A percentile compares a stretch with the other conserved stretches of the same genome.
phyloP scores from a whole-genome alignment of 2,329 filamentous ascomycete species.

The Aureobasidium sp. region DNA sequence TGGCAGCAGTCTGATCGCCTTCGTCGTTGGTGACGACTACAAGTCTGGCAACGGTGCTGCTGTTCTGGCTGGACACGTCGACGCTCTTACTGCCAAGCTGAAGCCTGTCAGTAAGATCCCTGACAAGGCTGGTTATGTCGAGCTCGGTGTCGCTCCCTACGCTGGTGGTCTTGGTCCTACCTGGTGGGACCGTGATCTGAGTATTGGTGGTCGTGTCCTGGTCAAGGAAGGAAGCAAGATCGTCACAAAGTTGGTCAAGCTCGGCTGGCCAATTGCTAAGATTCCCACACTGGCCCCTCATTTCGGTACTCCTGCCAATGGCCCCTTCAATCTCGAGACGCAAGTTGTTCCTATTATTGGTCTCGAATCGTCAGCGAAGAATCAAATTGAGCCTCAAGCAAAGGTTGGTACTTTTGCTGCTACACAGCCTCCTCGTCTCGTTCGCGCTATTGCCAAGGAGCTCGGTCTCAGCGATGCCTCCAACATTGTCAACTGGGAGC shows the following conservation, averaged over 20 bases:
- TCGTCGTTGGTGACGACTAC: constrained; percentile 73
- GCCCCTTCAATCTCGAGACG: constrained; percentile 77
- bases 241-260: constrained; percentile 72
- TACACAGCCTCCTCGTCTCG: constrained; percentile 78
- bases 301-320: constrained; percentile 66
- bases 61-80: constrained; percentile 87
- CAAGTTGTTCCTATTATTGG: constrained; percentile 93
- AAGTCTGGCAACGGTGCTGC: constrained; percentile 77
- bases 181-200: constrained; percentile 95
- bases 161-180: constrained; percentile 80
- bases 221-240: constrained; percentile 78
- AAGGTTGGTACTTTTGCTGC: constrained; percentile 64
- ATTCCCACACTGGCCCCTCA: constrained; percentile 90
- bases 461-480: constrained; percentile 61
- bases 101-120: constrained; percentile 85
- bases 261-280: constrained; percentile 89
- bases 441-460: constrained; percentile 72
- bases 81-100: constrained; percentile 80
- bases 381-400: constrained; percentile 31
- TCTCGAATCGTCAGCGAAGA: constrained; percentile 57
- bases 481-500: constrained; percentile 88
- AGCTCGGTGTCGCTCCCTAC: constrained; percentile 89
- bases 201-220: constrained; percentile 82
- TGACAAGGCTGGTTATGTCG: constrained; percentile 76
- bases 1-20: constrained; percentile 77